Evolutionary conservation across 2,329 filamentous ascomycete species (phyloP), one percentile per base, ranked within the genome.

Genomic region (Ophiocordyceps polyrhachis-furcata): DNA sequence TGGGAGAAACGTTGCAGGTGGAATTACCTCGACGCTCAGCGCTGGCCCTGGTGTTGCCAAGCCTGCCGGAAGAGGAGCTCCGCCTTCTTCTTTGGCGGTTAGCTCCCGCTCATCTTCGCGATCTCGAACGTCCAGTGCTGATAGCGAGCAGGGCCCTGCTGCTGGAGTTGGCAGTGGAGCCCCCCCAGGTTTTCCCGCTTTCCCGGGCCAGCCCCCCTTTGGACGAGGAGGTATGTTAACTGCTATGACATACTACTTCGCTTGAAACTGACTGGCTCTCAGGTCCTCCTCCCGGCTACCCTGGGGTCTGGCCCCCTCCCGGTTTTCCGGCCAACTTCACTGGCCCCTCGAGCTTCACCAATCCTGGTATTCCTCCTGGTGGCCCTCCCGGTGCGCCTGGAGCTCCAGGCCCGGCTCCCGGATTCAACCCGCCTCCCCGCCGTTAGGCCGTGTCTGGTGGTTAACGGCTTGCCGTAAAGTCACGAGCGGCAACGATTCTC

Each of bases 21-120:
- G 80, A 47, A 71, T 75, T 32, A 68, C 82, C 40, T 76, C 82
- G 44, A 77, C 82, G 35, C 70, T 95, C 53, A 73, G 81, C 49
- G 76, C 86, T 53, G 91, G 91, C 43, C 84, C 88, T 50, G 91
- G 91, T 56, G 86, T 96, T 52, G 82, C 86, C 51, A 81, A 87
- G 59, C 87, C 91, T 54, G 88, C 88, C 56, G 91, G 91, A 54
- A 77, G 91, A 63, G 91, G 91, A 52, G 68, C 73, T 49, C 60
- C 85, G 29, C 75, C 89, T 55, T 60, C 63, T 21, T 87, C 88
- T 45, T 71, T 96, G 51, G 85, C 86, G 55, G 88, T 77, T 66
- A 51, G 71, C 44, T 13, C 40, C 41, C 29, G 9, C 15, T 14
- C 14, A 40, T 35, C 9, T 43, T 37, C n/a, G 14, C 35, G 12